Evolutionary conservation across 2,329 filamentous ascomycete genomes (phyloP).

Genomic region (Fusarium sp.): DNA sequence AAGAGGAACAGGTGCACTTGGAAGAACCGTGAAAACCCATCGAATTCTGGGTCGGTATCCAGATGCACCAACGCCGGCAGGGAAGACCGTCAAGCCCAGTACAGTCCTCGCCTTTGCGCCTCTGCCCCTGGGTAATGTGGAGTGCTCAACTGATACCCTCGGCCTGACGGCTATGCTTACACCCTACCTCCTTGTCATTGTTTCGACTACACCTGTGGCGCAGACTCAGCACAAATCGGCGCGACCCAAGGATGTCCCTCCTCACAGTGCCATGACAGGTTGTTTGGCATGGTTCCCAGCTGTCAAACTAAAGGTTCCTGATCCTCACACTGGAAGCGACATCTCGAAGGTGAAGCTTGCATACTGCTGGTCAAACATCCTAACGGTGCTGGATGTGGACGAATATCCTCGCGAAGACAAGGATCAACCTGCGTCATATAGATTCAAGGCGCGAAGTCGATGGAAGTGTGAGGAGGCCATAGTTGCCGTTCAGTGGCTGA

Average conservation of each 20-base stretch:
- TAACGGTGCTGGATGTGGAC: slow-evolving; percentile 92
- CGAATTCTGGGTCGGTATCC: slow-evolving; percentile 94
- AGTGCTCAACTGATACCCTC: slow-evolving; percentile 87
- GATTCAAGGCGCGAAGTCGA: slow-evolving; percentile 85
- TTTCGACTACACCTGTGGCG: slow-evolving; percentile 95
- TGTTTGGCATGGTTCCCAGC: slow-evolving; percentile 98
- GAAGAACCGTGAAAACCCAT: slow-evolving; percentile 88
- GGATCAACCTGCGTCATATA: slow-evolving; percentile 83
- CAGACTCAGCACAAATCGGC: slow-evolving; percentile 97
- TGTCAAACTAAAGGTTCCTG: slow-evolving; percentile 87
- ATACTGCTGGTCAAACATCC: slow-evolving; percentile 98
- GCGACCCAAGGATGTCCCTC: slow-evolving; percentile 89
- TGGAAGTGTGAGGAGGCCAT: slow-evolving; percentile 97
- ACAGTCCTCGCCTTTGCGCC: slow-evolving; percentile 94
- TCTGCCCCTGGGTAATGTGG: slow-evolving; percentile 92
- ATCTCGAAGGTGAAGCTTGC: slow-evolving; percentile 89
- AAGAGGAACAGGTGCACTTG: slow-evolving; percentile 88
- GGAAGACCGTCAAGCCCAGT: slow-evolving; percentile 87
- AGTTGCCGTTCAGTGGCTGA: slow-evolving; percentile 96
- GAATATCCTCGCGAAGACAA: slow-evolving; percentile 77
- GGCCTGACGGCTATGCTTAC: slow-evolving; percentile 96
- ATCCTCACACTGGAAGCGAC: slow-evolving; percentile 75
- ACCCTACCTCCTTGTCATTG: slow-evolving; percentile 94
- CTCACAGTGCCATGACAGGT: slow-evolving; percentile 92
- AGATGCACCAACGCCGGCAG: slow-evolving; percentile 71